Evolutionary conservation across 345 rosid species (phyloP).

Genomic region (Citrus medica): DNA sequence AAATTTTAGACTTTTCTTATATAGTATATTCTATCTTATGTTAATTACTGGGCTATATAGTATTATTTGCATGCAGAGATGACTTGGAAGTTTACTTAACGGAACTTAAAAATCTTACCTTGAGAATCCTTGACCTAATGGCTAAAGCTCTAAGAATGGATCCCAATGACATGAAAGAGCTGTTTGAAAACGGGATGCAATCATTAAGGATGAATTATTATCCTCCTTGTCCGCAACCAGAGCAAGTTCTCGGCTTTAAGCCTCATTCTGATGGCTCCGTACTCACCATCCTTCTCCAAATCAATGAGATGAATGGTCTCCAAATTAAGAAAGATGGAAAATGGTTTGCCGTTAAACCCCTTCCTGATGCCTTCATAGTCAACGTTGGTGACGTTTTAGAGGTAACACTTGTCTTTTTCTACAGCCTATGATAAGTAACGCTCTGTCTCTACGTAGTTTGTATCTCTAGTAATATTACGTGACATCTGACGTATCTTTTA

Average conservation of each 20-base stretch:
- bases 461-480: no score
- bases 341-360: slow-evolving; percentile 50
- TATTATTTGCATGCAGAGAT: neutral
- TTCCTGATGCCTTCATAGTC: slow-evolving; percentile 47
- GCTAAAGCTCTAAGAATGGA: neutral
- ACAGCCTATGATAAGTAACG: no score
- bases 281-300: slow-evolving; percentile 53
- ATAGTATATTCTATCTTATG: neutral
- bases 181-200: slow-evolving; percentile 37
- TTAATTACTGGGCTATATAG: neutral
- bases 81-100: slow-evolving; percentile 3
- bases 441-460: no score
- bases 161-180: slow-evolving; percentile 1
- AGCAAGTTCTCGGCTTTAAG: slow-evolving; percentile 38
- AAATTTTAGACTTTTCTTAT: no score
- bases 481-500: no score
- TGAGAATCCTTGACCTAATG: neutral
- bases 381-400: slow-evolving; percentile 50
- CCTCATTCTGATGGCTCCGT: slow-evolving; percentile 51
- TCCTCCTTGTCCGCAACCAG: slow-evolving; percentile 62
- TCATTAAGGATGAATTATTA: slow-evolving; percentile 56
- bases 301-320: slow-evolving; percentile 47
- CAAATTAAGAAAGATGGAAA: slow-evolving; percentile 47
- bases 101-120: neutral
- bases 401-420: slow-evolving; percentile 11